Base-by-base conservation (phyloP, 23 red algal genomes). In the Gracilaria caudata region DNA sequence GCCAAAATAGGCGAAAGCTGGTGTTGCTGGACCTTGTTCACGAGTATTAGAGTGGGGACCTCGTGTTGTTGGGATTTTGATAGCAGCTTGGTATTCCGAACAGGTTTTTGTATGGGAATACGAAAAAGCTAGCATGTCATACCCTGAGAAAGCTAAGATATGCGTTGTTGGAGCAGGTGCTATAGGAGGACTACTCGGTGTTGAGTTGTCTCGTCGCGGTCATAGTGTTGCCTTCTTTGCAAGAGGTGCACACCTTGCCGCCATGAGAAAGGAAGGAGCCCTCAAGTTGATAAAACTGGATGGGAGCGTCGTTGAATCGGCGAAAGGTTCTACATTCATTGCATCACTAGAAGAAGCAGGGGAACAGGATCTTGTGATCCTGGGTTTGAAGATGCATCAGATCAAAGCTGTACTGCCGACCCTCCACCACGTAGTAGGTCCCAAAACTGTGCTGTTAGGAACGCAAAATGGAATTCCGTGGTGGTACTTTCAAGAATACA, bases 401-500 rank as follows among this genome's bases (percentile, higher is more conserved):
- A 83, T 94, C 65, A 43, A 51, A 28, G 28, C 66, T 14, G 64
- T 94, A 24, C 63, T 94, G 0, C 34, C 57, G n/a, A 74, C 51
- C 14, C 53, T 94, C 12, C 55, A 47, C n/a, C 29, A 56, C 33
- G 34, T 94, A 21, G 30, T 87, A 30, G 58, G 72, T 35, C 40
- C 80, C 10, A 41, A 88, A 8, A 80, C 75, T 57, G 64, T 81
- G 25, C 16, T 86, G 24, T 11, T 94, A 28, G 74, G 70, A 36
- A 83, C 83, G 45, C 92, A 94, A 57, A 94, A 94, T 49, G 92
- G 92, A 3, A 87, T 94, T 53, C 92, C 92, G 8, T 94, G 92
- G 92, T 94, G 92, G 92, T 94, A 82, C 66, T 94, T 94, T 56
- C 92, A 94, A 76, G 72, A 86, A 34, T 87, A 80, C 40, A 54